These are phyloP conservation scores for Cucurbitaria berberidis DNA, from an alignment of 2,329 filamentous ascomycete genomes.

Conservation along the genomic window DNA sequence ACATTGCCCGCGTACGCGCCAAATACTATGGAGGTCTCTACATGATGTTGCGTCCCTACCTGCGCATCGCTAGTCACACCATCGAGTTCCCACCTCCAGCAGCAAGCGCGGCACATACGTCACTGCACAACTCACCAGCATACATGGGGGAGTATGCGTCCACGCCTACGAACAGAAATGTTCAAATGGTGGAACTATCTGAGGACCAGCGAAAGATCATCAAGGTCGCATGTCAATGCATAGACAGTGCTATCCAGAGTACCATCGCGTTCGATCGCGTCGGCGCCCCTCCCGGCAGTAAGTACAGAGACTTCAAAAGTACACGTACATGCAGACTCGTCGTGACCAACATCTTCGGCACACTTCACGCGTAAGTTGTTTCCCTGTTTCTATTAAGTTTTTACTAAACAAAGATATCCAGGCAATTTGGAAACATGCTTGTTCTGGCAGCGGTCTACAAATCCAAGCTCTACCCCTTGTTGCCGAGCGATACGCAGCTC, in stretches of 20 bases:
- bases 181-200: slow-evolving; percentile 39
- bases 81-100: slow-evolving; percentile 47
- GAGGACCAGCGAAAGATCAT: slow-evolving; percentile 34
- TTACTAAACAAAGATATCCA: slow-evolving; percentile 48
- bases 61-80: slow-evolving; percentile 65
- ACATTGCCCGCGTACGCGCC: slow-evolving; percentile 81
- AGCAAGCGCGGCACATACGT: slow-evolving; percentile 11
- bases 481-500: slow-evolving; percentile 31
- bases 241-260: slow-evolving; percentile 75
- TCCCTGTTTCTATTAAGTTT: neutral
- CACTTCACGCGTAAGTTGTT: slow-evolving; percentile 67
- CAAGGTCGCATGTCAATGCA: slow-evolving; percentile 39
- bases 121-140: slow-evolving; percentile 59
- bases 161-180: slow-evolving; percentile 18
- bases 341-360: slow-evolving; percentile 96
- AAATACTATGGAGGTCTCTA: slow-evolving; percentile 95
- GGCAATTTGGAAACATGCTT: slow-evolving; percentile 95
- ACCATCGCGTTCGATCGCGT: slow-evolving; percentile 80
- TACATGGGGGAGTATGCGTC: slow-evolving; percentile 39
- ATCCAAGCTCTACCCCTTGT: slow-evolving; percentile 55
- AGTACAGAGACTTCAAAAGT: slow-evolving; percentile 58
- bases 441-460: slow-evolving; percentile 83
- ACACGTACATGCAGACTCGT: slow-evolving; percentile 70
- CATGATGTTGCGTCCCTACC: slow-evolving; percentile 84
- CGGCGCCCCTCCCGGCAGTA: slow-evolving; percentile 38